Percentiles rank a stretch among this genome's conserved stretches.
Evolutionary conservation across 176 grass and related monocot genomes (phyloP).

Genomic region (Carex parvula): DNA sequence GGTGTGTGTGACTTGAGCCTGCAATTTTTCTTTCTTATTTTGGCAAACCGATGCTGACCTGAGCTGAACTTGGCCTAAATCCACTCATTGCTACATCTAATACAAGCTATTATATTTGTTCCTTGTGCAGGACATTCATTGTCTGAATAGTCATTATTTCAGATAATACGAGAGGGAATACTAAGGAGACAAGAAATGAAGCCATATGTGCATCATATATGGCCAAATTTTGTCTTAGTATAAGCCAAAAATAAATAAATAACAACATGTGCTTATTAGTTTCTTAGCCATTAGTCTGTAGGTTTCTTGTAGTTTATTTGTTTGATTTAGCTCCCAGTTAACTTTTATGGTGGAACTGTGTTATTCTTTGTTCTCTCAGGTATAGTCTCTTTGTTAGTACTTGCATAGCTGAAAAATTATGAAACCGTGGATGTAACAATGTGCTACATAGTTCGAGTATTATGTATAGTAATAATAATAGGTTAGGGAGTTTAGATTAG

Average conservation of each 20-base stretch:
- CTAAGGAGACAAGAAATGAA: background rate
- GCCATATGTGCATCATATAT: background rate
- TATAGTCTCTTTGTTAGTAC: background rate
- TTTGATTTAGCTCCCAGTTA: background rate
- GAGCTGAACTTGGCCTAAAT: background rate
- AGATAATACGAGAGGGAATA: background rate
- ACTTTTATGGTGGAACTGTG: background rate
- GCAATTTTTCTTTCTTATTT: background rate
- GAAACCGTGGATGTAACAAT: background rate
- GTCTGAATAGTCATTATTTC: background rate
- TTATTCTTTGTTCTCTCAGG: background rate
- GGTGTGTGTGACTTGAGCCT: background rate
- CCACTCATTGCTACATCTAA: background rate
- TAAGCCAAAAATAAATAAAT: background rate
- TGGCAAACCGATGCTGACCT: background rate
- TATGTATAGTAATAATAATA: background rate
- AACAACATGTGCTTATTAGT: background rate
- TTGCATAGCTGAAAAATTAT: background rate
- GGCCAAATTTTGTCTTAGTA: background rate
- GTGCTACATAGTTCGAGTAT: background rate
- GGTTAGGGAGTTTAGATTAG: background rate
- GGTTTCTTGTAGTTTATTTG: background rate
- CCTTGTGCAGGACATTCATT: background rate
- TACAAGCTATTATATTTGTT: background rate
- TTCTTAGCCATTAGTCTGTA: background rate